These are phyloP conservation scores for Pelargonium myrrhifolium DNA, from an alignment of 441 rosid genomes.

Conservation along the genomic window DNA sequence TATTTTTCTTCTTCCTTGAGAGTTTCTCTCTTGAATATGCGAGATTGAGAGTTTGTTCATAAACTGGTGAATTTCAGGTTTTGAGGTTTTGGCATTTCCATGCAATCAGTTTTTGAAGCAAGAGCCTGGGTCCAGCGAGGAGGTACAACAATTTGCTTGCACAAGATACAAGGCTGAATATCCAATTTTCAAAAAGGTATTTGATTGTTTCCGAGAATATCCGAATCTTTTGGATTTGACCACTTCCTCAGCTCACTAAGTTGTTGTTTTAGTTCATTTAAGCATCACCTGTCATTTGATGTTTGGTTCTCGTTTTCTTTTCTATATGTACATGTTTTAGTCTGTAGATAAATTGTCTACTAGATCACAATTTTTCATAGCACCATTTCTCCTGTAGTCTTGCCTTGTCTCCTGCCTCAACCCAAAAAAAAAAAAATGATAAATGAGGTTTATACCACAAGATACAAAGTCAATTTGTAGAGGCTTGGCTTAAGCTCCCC, in stretches of 20 bases:
- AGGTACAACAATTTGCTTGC: slow-evolving; percentile 50
- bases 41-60: neutral
- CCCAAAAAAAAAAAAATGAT: no score
- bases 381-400: no score
- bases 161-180: slow-evolving; percentile 58
- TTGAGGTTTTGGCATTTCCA: slow-evolving; percentile 66
- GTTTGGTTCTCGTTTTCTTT: neutral
- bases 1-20: neutral
- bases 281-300: neutral
- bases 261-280: neutral
- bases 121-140: slow-evolving; percentile 57
- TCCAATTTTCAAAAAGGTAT: slow-evolving; percentile 61
- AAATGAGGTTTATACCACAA: no score
- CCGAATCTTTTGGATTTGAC: neutral
- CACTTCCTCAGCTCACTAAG: neutral
- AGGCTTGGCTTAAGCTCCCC: no score
- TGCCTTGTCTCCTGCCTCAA: no score
- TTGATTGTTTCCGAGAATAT: neutral
- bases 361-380: no score
- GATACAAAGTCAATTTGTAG: no score
- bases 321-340: no score
- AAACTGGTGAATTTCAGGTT: slow-evolving; percentile 27
- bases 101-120: slow-evolving; percentile 66
- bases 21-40: neutral
- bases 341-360: no score